Percentiles rank a stretch among this genome's conserved stretches.
These are phyloP conservation scores for Diaporthe eres DNA, from an alignment of 2,329 filamentous ascomycete species.

Conservation along the genomic window DNA sequence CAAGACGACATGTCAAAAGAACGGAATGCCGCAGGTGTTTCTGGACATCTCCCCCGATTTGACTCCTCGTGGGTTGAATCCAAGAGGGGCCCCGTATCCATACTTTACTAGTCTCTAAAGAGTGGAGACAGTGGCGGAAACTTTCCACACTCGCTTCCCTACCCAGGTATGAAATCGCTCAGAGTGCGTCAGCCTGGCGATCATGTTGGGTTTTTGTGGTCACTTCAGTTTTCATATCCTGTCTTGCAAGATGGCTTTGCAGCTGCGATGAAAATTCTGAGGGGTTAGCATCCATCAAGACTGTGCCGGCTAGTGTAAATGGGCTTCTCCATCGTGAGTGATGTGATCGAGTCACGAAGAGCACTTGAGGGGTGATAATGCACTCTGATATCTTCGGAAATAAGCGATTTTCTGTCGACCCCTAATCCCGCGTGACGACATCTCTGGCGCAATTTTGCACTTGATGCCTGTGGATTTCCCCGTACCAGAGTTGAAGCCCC, in stretches of 20 bases:
- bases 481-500: not conserved
- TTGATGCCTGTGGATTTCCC: not conserved
- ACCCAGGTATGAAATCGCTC: not conserved
- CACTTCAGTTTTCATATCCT: too few species aligned
- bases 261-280: not conserved
- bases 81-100: not conserved
- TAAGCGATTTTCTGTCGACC: not conserved
- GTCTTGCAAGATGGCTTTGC: too few species aligned
- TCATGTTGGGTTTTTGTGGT: not conserved
- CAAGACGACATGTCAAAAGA: not conserved
- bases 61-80: not conserved
- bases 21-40: not conserved
- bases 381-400: not conserved
- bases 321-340: not conserved
- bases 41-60: not conserved
- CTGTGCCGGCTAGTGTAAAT: not conserved
- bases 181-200: not conserved
- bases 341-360: not conserved
- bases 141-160: not conserved
- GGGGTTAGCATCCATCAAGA: too few species aligned
- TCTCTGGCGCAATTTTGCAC: not conserved
- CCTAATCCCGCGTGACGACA: too few species aligned
- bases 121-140: conserved; percentile 4
- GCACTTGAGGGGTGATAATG: not conserved
- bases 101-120: not conserved